Conservation (phyloP, 2,329 filamentous ascomycete genomes). For the Epichloe glyceriae region DNA sequence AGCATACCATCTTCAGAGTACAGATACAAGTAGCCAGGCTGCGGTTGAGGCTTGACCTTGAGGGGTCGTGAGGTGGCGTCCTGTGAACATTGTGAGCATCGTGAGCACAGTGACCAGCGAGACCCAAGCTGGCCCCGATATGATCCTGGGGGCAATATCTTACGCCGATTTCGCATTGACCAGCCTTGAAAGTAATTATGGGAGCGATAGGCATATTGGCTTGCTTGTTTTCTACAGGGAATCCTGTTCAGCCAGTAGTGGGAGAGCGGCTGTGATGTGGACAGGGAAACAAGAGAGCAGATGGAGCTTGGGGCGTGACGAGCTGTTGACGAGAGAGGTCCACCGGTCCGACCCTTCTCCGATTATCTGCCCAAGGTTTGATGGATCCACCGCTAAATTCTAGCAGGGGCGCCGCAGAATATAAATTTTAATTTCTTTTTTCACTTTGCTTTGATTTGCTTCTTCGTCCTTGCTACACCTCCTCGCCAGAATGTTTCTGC, state of each 20-base stretch:
- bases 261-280: neutral
- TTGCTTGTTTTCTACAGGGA: constrained; percentile 2
- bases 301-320: neutral
- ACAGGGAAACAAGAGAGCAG: neutral
- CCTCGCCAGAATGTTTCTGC: neutral
- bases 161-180: constrained; percentile 75
- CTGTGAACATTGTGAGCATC: neutral
- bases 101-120: constrained; percentile 8
- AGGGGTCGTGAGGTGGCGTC: constrained; percentile 28
- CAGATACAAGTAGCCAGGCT: constrained; percentile 80
- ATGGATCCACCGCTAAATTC: neutral
- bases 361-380: neutral
- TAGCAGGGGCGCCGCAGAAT: neutral
- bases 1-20: constrained; percentile 72
- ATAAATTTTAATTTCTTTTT: constrained; percentile 2
- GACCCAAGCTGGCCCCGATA: constrained; percentile 1
- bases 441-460: neutral
- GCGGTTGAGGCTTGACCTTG: constrained; percentile 60
- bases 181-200: constrained; percentile 93
- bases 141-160: constrained; percentile 16
- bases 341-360: constrained; percentile 13
- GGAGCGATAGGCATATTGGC: constrained; percentile 64
- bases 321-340: neutral
- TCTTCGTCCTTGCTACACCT: neutral
- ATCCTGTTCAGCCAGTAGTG: neutral